phyloP scores from a whole-genome alignment of 495 filamentous ascomycete species.

The Astrocystis sublimbata region DNA sequence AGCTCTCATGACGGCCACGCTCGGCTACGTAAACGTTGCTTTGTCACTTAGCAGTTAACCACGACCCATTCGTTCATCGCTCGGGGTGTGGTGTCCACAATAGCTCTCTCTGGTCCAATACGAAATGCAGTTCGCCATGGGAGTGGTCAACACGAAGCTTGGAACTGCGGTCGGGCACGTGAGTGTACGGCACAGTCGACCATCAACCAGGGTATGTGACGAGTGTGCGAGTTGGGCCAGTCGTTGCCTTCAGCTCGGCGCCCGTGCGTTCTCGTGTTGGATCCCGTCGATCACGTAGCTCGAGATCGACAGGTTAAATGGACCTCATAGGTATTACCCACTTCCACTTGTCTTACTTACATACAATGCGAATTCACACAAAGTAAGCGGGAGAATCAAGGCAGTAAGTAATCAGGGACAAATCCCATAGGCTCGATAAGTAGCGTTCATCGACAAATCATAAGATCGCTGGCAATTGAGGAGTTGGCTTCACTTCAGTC shows the following conservation, averaged over 20 bases:
- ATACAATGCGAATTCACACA: no score
- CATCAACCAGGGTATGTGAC: background rate
- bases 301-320: background rate
- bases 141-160: constrained; percentile 12
- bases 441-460: no score
- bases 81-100: background rate
- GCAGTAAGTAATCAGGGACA: no score
- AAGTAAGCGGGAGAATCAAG: no score
- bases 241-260: background rate
- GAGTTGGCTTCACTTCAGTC: no score
- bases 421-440: no score
- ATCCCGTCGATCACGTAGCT: background rate
- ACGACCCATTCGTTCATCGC: background rate
- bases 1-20: background rate
- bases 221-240: background rate
- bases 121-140: constrained; percentile 11
- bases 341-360: background rate
- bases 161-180: constrained; percentile 1
- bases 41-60: background rate
- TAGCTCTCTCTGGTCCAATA: background rate
- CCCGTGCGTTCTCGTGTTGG: constrained; percentile 12
- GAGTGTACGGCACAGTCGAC: constrained; percentile 5
- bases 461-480: no score
- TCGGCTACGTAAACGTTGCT: background rate
- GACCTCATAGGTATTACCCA: background rate